Percentiles rank a stretch among this genome's conserved stretches.
Evolutionary conservation across 192 early-diverging fungal genomes (phyloP).

Genomic region (Spizellomyces punctatus): DNA sequence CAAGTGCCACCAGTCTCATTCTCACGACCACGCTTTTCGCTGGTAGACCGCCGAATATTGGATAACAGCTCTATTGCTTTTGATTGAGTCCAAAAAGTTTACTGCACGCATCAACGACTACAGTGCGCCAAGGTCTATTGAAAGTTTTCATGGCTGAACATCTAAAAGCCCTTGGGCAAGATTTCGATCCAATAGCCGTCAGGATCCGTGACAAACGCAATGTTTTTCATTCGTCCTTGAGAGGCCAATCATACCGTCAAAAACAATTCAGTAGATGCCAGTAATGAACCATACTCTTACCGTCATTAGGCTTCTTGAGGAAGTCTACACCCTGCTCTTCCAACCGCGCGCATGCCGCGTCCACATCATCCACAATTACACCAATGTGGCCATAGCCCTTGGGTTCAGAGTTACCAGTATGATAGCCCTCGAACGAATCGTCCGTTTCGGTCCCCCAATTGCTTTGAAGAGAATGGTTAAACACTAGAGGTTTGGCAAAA

Average conservation of each 20-base stretch:
- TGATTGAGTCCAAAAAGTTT: too few relatives aligned
- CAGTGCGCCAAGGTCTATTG: too few relatives aligned
- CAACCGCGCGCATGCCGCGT: conserved; percentile 76
- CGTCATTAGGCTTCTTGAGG: conserved; percentile 73
- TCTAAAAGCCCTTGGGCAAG: conserved; percentile 17
- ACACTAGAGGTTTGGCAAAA: background rate
- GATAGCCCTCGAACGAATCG: conserved; percentile 57
- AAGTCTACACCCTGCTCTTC: conserved; percentile 72
- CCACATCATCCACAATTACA: conserved; percentile 72
- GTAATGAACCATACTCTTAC: conserved; percentile 28
- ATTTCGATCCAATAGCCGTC: conserved; percentile 85
- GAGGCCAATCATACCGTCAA: background rate
- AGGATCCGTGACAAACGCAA: conserved; percentile 83
- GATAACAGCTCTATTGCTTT: too few relatives aligned
- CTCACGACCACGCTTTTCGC: too few relatives aligned
- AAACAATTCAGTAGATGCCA: background rate
- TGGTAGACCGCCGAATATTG: too few relatives aligned
- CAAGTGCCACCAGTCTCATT: too few relatives aligned
- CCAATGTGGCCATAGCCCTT: conserved; percentile 85
- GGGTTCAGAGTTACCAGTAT: conserved; percentile 72
- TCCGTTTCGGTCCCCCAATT: conserved; percentile 83
- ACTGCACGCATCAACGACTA: too few relatives aligned
- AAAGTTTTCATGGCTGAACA: too few relatives aligned
- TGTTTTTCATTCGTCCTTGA: conserved; percentile 66
- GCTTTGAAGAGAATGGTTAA: conserved; percentile 34